Evolutionary conservation across 2,329 filamentous ascomycete species (phyloP).

Genomic region (Penicillium sp.): DNA sequence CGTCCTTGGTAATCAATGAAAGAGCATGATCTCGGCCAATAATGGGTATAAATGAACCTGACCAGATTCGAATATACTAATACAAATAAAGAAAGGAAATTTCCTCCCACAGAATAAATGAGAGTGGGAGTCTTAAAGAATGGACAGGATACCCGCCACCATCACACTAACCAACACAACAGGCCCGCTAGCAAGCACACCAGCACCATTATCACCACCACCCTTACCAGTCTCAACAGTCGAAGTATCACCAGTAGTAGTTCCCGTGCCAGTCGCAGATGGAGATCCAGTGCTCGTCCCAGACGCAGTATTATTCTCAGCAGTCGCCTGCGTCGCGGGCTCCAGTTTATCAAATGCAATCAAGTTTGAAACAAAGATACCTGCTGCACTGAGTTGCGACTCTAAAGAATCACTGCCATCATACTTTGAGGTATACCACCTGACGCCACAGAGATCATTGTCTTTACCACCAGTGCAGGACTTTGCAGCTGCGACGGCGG

Average conservation of each 20-base stretch:
- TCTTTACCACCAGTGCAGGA: conserved; percentile 59
- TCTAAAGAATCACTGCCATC: conserved; percentile 7
- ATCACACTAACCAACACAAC: background rate
- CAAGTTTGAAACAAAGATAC: conserved; percentile 17
- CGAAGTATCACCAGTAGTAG: background rate
- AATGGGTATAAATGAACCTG: background rate
- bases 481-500: conserved; percentile 62
- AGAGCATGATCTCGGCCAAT: background rate
- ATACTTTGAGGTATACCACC: conserved; percentile 13
- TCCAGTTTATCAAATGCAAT: conserved; percentile 8
- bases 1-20: background rate
- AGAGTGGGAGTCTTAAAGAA: conserved; percentile 4
- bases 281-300: conserved; percentile 1
- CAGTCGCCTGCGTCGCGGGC: background rate
- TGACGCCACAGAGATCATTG: conserved; percentile 10
- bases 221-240: background rate
- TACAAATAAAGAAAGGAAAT: background rate
- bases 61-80: background rate
- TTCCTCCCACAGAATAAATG: background rate
- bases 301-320: background rate
- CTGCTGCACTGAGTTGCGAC: conserved; percentile 11
- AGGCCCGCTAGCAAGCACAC: conserved; percentile 3
- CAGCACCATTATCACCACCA: conserved; percentile 2
- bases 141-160: background rate
- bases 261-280: background rate